Percentiles rank a stretch among this genome's conserved stretches.
Evolutionary conservation across 2,329 filamentous ascomycete genomes (phyloP).

Genomic region (Fusarium sp.): DNA sequence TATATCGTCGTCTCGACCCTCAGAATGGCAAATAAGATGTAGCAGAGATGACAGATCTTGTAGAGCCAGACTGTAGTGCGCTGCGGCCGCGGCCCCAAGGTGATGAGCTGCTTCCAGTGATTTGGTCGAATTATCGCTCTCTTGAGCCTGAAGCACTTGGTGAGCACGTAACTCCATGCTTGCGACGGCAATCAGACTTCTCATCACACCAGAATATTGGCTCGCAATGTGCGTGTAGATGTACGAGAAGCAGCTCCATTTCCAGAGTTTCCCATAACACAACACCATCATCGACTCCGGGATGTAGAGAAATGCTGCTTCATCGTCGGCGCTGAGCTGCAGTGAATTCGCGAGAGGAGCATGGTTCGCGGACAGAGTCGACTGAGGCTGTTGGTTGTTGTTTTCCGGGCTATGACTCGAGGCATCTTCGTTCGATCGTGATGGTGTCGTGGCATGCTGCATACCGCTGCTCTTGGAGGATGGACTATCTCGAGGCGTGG

Average conservation of each 20-base stretch:
- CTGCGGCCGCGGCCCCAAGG: slow-evolving; percentile 13
- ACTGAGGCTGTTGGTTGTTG: not conserved
- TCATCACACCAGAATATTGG: slow-evolving; percentile 38
- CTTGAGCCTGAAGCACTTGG: slow-evolving; percentile 17
- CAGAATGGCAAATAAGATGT: slow-evolving; percentile 19
- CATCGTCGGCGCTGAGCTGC: slow-evolving; percentile 19
- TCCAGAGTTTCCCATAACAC: slow-evolving; percentile 36
- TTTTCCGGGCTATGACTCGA: not conserved
- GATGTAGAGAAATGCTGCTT: slow-evolving; percentile 28
- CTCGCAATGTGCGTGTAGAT: slow-evolving; percentile 32
- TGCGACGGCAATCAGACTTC: slow-evolving; percentile 36
- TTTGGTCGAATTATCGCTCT: rapidly evolving
- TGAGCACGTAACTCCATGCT: slow-evolving; percentile 33
- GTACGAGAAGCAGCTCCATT: slow-evolving; percentile 40
- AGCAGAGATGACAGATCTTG: slow-evolving; percentile 36
- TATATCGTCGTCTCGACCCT: slow-evolving; percentile 17
- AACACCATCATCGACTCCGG: slow-evolving; percentile 34
- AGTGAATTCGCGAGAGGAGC: slow-evolving; percentile 31
- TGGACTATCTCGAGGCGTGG: not conserved
- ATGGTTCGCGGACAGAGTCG: slow-evolving; percentile 19
- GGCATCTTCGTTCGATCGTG: not conserved
- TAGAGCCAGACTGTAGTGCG: slow-evolving; percentile 29
- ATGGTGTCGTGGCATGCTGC: slow-evolving; percentile 4
- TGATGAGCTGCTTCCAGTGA: slow-evolving; percentile 11
- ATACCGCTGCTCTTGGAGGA: not conserved